phyloP scores from a whole-genome alignment of 2,329 filamentous ascomycete species.

The Colletotrichum sp. region DNA sequence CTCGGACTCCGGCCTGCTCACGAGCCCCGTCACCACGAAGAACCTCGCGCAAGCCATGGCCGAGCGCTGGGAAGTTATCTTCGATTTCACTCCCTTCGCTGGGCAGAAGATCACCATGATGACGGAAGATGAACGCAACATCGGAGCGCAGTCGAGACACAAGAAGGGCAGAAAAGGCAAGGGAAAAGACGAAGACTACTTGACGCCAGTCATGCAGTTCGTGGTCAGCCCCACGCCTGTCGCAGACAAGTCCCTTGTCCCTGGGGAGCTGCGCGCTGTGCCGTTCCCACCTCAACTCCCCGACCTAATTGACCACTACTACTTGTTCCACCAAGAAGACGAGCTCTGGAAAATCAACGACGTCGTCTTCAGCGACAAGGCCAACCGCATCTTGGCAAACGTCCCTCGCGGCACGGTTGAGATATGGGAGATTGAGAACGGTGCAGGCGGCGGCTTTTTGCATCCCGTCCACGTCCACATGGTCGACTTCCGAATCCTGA shows the following conservation, averaged over 20 bases:
- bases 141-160: not conserved
- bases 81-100: slow-evolving; percentile 56
- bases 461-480: slow-evolving; percentile 65
- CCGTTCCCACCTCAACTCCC: slow-evolving; percentile 37
- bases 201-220: slow-evolving; percentile 57
- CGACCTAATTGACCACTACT: slow-evolving; percentile 43
- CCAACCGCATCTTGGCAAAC: slow-evolving; percentile 53
- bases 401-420: slow-evolving; percentile 51
- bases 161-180: slow-evolving; percentile 30
- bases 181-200: slow-evolving; percentile 53
- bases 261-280: slow-evolving; percentile 37
- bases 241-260: slow-evolving; percentile 39
- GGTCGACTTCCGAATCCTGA: slow-evolving; percentile 61
- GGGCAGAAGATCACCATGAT: slow-evolving; percentile 51
- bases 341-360: slow-evolving; percentile 57
- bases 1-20: slow-evolving; percentile 58
- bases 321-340: slow-evolving; percentile 48
- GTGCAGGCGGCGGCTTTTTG: slow-evolving; percentile 47
- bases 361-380: slow-evolving; percentile 48
- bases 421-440: slow-evolving; percentile 56
- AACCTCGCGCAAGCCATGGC: slow-evolving; percentile 55
- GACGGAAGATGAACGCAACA: slow-evolving; percentile 12
- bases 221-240: slow-evolving; percentile 43
- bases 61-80: slow-evolving; percentile 62
- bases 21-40: slow-evolving; percentile 44